Evolutionary conservation across 2,329 filamentous ascomycete species (phyloP).

Genomic region (Cladosporium halotolerans): DNA sequence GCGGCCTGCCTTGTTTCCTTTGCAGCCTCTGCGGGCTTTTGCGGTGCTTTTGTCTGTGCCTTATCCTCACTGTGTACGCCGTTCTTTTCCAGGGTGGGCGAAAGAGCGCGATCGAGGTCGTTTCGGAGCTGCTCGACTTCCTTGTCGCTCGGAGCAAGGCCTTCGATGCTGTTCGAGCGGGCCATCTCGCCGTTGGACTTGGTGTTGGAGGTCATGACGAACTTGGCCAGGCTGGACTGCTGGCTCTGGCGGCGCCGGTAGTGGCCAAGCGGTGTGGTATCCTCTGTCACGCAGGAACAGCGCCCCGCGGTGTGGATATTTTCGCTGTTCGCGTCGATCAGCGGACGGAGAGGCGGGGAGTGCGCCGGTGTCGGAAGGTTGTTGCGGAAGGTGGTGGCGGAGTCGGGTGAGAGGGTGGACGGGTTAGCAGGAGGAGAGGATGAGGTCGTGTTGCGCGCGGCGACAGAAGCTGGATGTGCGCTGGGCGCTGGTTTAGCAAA

Average conservation of each 20-base stretch:
- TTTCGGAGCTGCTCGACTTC: conserved; percentile 26
- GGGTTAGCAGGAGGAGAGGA: background rate
- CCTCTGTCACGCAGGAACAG: conserved; percentile 26
- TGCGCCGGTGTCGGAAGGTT: conserved; percentile 4
- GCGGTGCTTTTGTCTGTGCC: background rate
- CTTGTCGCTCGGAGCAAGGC: conserved; percentile 15
- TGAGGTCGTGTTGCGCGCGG: background rate
- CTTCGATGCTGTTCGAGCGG: conserved; percentile 14
- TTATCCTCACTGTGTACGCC: background rate
- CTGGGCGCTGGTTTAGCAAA: background rate
- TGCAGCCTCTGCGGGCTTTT: background rate
- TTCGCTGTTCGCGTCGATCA: conserved; percentile 2
- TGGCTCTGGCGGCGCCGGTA: conserved; percentile 30
- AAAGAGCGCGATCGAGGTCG: conserved; percentile 26
- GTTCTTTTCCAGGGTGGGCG: conserved; percentile 13
- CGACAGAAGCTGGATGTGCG: background rate
- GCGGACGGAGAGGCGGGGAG: conserved; percentile 4
- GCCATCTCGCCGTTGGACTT: conserved; percentile 15
- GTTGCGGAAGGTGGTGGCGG: background rate
- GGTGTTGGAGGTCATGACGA: conserved; percentile 25
- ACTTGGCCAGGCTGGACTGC: conserved; percentile 25
- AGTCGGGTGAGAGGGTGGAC: background rate
- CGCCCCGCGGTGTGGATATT: conserved; percentile 25
- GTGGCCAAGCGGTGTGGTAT: conserved; percentile 24
- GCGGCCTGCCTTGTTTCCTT: background rate